Conservation (phyloP, 2,329 filamentous ascomycete species). For the Paramyrothecium sp. region DNA sequence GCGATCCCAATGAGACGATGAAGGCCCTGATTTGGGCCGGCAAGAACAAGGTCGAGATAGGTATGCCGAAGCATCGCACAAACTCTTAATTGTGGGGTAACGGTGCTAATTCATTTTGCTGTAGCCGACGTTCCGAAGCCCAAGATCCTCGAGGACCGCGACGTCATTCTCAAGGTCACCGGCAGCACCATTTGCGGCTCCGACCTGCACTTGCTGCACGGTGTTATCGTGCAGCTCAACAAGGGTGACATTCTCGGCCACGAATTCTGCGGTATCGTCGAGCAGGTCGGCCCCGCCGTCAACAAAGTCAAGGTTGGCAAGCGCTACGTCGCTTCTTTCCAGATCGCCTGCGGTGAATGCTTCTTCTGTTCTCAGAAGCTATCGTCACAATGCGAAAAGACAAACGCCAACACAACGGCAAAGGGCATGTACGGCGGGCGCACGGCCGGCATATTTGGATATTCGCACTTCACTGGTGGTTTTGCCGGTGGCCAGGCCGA, state of each 20-base stretch:
- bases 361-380: constrained; percentile 77
- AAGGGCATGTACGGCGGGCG: constrained; percentile 77
- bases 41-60: constrained; percentile 73
- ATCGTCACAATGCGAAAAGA: constrained; percentile 77
- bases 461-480: constrained; percentile 78
- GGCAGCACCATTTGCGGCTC: constrained; percentile 59
- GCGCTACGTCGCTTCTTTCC: constrained; percentile 81
- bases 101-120: not conserved
- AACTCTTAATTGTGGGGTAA: not conserved
- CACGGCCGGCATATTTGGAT: constrained; percentile 73
- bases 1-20: constrained; percentile 63
- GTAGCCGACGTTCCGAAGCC: constrained; percentile 66
- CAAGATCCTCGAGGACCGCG: constrained; percentile 67
- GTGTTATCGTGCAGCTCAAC: constrained; percentile 54
- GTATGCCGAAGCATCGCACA: constrained; percentile 29
- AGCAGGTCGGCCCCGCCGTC: constrained; percentile 53
- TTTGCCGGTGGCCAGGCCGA: constrained; percentile 88
- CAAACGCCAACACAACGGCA: constrained; percentile 69
- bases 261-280: constrained; percentile 57
- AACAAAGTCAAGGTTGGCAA: constrained; percentile 56
- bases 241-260: constrained; percentile 68
- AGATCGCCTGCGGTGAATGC: constrained; percentile 74
- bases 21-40: constrained; percentile 80
- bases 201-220: constrained; percentile 58
- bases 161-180: constrained; percentile 79